Conservation (phyloP, 2,329 filamentous ascomycete species). For the Talaromyces sp. region DNA sequence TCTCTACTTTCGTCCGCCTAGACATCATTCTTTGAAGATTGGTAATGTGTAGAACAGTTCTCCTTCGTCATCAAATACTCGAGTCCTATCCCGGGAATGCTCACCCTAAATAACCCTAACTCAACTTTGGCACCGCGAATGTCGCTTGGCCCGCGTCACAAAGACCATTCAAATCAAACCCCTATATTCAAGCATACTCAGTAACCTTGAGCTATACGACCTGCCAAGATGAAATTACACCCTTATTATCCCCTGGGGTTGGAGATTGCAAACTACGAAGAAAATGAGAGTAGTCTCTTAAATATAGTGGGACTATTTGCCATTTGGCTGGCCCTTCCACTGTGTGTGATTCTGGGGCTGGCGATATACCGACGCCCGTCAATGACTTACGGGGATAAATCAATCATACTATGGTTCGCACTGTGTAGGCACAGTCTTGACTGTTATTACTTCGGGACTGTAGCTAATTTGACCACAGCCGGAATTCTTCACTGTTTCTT, state of each 20-base stretch:
- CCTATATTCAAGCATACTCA: background rate
- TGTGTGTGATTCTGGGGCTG: constrained; percentile 54
- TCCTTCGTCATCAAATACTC: too few relatives aligned
- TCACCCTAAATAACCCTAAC: background rate
- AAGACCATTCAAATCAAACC: background rate
- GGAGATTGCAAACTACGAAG: constrained; percentile 59
- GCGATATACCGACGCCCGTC: constrained; percentile 53
- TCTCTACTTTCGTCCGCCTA: too few relatives aligned
- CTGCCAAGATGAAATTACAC: constrained; percentile 41
- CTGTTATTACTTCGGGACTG: background rate
- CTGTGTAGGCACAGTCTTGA: constrained; percentile 53
- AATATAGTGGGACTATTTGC: constrained; percentile 60
- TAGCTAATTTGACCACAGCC: constrained; percentile 27
- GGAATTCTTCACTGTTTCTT: constrained; percentile 70
- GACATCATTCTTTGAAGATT: too few relatives aligned
- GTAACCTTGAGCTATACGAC: background rate
- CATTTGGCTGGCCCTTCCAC: constrained; percentile 54
- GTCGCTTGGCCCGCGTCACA: background rate
- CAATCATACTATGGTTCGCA: constrained; percentile 70
- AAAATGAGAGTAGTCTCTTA: constrained; percentile 61
- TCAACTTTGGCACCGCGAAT: too few relatives aligned
- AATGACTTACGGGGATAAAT: constrained; percentile 53
- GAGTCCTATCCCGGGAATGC: too few relatives aligned
- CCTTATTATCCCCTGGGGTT: constrained; percentile 69
- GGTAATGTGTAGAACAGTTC: too few relatives aligned